Base-by-base conservation (phyloP, 139 green algal species). In the Ulvella scutata region DNA sequence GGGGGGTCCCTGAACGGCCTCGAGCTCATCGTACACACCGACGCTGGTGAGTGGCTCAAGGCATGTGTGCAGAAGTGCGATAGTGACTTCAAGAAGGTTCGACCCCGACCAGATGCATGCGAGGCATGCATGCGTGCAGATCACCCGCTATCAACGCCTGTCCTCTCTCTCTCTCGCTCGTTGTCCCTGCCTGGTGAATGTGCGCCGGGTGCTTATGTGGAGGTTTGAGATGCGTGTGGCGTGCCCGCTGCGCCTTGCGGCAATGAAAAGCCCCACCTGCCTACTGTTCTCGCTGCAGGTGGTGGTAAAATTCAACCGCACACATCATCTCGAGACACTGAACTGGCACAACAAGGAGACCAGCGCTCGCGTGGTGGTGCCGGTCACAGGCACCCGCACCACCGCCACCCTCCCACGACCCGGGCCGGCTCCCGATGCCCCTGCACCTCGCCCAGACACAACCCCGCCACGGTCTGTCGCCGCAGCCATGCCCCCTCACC, bases 261-360 rank as follows among this genome's bases (percentile, higher is more conserved):
- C 40, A 59, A 17, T 59, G 17, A 17, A 17, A 26, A 59, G 40
- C 17, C 40, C 17, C 40, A 17, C 13, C 13, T 26, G 40, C 17
- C n/a, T 34, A 10, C n/a, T 67, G 51, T 0, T n/a, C n/a, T 59
- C n/a, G 10, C n/a, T 67, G 51, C 51, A 67, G 51, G 51, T 67
- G 10, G 51, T 67, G 51, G 33, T 67, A 9, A 67, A 67, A 26
- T 67, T 36, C 17, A 34, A n/a, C n/a, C 51, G 33, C n/a, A 67
- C 9, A 6, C n/a, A 26, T n/a, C 51, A 67, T n/a, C n/a, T 67
- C 1, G 51, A 6, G 0, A 67, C 51, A 6, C 51, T 67, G 51
- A 67, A 67, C 51, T 67, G 51, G 51, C 51, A 67, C 51, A 67
- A 67, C n/a, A 26, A 23, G 51, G 51, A 67, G 9, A 67, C 51